These are phyloP conservation scores for Globisporangium paroecandrum DNA, from an alignment of 352 stramenopile species.

Conservation along the genomic window DNA sequence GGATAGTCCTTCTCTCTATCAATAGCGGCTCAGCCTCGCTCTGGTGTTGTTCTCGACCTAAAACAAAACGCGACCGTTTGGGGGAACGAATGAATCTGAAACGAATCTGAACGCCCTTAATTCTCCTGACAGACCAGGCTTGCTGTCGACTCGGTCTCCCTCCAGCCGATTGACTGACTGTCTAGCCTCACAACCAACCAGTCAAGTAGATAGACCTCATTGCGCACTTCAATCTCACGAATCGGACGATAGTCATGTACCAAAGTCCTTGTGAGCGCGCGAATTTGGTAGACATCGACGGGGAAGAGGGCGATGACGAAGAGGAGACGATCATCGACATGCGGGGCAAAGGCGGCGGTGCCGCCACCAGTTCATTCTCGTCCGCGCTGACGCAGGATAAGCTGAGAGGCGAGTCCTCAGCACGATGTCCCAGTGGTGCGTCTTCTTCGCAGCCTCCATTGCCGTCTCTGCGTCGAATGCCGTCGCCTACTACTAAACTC, in stretches of 20 bases:
- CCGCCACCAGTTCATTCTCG: constrained; percentile 13
- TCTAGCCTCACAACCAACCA: neutral
- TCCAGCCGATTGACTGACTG: no score
- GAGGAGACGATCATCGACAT: constrained; percentile 37
- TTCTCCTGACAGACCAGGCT: neutral
- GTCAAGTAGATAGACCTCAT: neutral
- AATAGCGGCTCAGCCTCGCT: neutral
- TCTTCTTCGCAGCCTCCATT: neutral
- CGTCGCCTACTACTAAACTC: neutral
- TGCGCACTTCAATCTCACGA: neutral
- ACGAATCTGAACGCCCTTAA: neutral
- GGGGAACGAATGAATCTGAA: neutral
- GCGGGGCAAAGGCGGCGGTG: constrained; percentile 14
- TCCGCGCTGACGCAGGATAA: constrained; percentile 2
- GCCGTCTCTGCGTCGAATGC: neutral
- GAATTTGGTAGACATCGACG: constrained; percentile 12
- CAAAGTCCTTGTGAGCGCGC: neutral
- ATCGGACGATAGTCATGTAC: neutral
- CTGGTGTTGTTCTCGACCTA: neutral
- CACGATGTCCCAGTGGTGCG: neutral
- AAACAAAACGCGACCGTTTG: neutral
- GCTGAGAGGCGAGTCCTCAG: neutral
- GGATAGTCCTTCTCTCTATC: neutral
- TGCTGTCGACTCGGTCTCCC: no score
- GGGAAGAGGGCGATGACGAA: constrained; percentile 33